A percentile compares a stretch with the other conserved stretches of the same genome.
phyloP scores from a whole-genome alignment of 495 filamentous ascomycete genomes.

The Platismatia glauca region DNA sequence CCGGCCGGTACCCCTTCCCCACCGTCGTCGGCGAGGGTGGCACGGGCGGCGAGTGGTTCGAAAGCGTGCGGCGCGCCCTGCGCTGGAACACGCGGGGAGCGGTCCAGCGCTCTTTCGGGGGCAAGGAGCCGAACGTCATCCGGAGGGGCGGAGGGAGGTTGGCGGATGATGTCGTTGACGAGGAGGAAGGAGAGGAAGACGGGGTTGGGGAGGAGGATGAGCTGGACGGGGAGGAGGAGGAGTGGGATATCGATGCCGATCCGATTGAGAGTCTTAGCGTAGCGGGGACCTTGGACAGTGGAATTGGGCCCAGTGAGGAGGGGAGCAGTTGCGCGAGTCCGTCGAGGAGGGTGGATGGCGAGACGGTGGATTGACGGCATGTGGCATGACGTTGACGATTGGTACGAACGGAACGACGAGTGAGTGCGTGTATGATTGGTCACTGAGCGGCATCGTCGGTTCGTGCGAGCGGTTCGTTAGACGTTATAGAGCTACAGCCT shows the following conservation, averaged over 20 bases:
- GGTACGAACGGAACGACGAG: no score
- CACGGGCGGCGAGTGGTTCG: constrained; percentile 81
- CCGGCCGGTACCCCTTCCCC: constrained; percentile 91
- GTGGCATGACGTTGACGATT: background rate
- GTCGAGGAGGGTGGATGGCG: constrained; percentile 59
- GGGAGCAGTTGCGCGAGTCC: constrained; percentile 53
- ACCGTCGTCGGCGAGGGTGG: constrained; percentile 64
- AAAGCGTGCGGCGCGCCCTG: constrained; percentile 80
- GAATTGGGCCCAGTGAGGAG: constrained; percentile 47
- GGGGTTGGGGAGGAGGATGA: constrained; percentile 26
- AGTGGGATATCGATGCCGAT: constrained; percentile 84
- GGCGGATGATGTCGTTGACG: constrained; percentile 31
- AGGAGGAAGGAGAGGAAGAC: constrained; percentile 31
- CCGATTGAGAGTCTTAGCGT: constrained; percentile 23
- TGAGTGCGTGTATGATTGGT: background rate
- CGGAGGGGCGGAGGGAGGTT: constrained; percentile 26
- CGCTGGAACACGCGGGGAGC: constrained; percentile 88
- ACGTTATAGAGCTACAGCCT: background rate
- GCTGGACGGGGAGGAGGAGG: constrained; percentile 41
- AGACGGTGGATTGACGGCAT: constrained; percentile 10
- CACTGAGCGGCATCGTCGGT: background rate
- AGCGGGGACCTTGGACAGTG: constrained; percentile 42
- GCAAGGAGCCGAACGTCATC: constrained; percentile 22
- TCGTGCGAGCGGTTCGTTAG: background rate
- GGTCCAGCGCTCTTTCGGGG: constrained; percentile 71